These are phyloP conservation scores for Aureobasidium sp. DNA, from an alignment of 2,329 filamentous ascomycete genomes.

Conservation along the genomic window DNA sequence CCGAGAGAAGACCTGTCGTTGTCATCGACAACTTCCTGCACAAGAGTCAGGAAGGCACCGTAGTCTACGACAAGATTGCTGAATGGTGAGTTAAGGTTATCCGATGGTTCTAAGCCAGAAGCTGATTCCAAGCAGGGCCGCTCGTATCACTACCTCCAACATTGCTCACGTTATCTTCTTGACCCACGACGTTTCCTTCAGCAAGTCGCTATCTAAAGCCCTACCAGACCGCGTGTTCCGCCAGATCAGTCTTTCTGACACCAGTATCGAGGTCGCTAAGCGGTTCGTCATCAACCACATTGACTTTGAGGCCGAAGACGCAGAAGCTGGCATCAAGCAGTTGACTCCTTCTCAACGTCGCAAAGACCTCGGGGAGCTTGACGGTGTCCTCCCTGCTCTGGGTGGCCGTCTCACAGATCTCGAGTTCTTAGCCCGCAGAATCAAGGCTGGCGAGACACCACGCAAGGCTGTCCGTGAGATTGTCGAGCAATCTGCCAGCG, in stretches of 20 bases:
- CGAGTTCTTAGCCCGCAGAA: constrained; percentile 83
- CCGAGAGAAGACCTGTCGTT: constrained; percentile 73
- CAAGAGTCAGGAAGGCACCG: constrained; percentile 50
- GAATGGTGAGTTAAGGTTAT: constrained; percentile 52
- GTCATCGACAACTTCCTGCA: constrained; percentile 89
- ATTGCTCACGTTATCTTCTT: constrained; percentile 92
- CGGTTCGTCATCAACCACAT: constrained; percentile 83
- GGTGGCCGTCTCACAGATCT: constrained; percentile 93
- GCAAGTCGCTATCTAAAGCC: constrained; percentile 78
- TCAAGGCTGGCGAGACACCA: constrained; percentile 80
- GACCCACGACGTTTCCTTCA: constrained; percentile 81
- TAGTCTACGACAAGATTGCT: constrained; percentile 51
- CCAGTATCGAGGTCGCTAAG: constrained; percentile 75
- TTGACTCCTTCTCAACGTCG: constrained; percentile 42
- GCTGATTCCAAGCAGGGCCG: constrained; percentile 42
- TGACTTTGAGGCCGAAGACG: constrained; percentile 41
- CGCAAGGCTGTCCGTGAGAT: constrained; percentile 78
- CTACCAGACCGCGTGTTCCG: constrained; percentile 88
- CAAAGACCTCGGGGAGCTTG: constrained; percentile 62
- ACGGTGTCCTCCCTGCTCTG: constrained; percentile 71
- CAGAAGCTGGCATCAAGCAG: constrained; percentile 34
- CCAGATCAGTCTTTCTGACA: constrained; percentile 77
- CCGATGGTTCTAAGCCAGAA: neutral
- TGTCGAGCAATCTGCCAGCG: constrained; percentile 77
- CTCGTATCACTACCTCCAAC: constrained; percentile 75